These are phyloP conservation scores for Schwanniomyces yamadae DNA, from an alignment of 805 yeast genomes.

Conservation along the genomic window DNA sequence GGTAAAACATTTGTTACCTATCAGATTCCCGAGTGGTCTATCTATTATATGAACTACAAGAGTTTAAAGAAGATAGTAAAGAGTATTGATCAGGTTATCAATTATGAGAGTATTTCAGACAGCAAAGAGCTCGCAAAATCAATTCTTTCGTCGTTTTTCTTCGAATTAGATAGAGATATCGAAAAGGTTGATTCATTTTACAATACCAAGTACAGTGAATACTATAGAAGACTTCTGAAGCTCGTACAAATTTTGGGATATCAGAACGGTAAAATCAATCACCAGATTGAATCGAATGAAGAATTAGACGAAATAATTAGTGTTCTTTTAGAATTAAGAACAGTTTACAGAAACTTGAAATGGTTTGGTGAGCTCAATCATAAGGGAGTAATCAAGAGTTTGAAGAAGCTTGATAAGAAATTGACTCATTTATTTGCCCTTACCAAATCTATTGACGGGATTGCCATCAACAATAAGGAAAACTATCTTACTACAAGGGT, in stretches of 20 bases:
- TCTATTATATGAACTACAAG: constrained; percentile 82
- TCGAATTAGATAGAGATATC: constrained; percentile 73
- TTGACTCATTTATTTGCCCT: constrained; percentile 23
- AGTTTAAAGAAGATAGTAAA: constrained; percentile 78
- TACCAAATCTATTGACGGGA: constrained; percentile 17
- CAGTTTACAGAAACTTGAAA: constrained; percentile 75
- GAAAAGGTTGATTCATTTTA: constrained; percentile 81
- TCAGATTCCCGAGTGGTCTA: constrained; percentile 93
- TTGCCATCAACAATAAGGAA: constrained; percentile 37
- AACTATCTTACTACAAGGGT: constrained; percentile 60
- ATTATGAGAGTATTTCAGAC: constrained; percentile 28
- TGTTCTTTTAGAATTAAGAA: constrained; percentile 72
- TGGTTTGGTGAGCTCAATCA: constrained; percentile 94
- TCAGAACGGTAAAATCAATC: constrained; percentile 20
- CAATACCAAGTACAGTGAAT: constrained; percentile 70
- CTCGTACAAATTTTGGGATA: constrained; percentile 36
- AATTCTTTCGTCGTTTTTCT: constrained; percentile 66
- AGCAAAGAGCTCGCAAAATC: constrained; percentile 36
- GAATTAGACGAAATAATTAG: constrained; percentile 42
- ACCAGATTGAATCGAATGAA: constrained; percentile 36
- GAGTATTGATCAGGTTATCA: constrained; percentile 46
- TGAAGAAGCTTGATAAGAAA: constrained; percentile 89
- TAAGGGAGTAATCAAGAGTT: constrained; percentile 83
- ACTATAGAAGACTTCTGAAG: constrained; percentile 63
- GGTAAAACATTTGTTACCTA: constrained; percentile 77